phyloP scores from a whole-genome alignment of 768 basidiomycete genomes.

The Phlebiopsis gigantea region DNA sequence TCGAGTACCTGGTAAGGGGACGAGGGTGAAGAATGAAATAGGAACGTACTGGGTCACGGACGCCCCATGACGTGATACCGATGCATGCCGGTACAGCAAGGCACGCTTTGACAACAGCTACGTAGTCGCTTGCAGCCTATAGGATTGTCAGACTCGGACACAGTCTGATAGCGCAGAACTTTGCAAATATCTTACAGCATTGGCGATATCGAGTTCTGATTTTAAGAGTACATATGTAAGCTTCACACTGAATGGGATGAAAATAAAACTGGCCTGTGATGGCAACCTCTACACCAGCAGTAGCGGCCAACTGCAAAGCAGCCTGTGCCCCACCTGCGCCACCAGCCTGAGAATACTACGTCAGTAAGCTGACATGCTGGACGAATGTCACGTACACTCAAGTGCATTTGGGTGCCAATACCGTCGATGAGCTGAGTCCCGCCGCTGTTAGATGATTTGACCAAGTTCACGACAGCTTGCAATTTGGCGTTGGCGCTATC shows the following conservation, averaged over 20 bases:
- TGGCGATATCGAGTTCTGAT: conserved; percentile 22
- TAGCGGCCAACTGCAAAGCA: conserved; percentile 41
- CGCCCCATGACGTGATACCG: conserved; percentile 47
- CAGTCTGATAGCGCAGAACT: conserved; percentile 6
- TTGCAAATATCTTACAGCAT: conserved; percentile 17
- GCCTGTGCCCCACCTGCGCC: conserved; percentile 36
- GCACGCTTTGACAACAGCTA: conserved; percentile 40
- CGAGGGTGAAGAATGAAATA: neutral
- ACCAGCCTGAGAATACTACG: conserved; percentile 26
- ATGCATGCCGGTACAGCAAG: conserved; percentile 36
- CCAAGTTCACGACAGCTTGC: conserved; percentile 33
- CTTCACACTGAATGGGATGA: no score
- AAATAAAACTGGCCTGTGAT: conserved; percentile 35
- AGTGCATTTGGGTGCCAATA: conserved; percentile 44
- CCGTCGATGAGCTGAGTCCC: conserved; percentile 39
- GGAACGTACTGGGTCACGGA: conserved; percentile 36
- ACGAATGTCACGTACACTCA: conserved; percentile 12
- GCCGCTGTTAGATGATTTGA: conserved; percentile 36
- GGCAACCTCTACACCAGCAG: conserved; percentile 38
- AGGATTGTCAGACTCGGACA: neutral
- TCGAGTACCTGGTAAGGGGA: neutral
- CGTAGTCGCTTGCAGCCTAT: conserved; percentile 35
- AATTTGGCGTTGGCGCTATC: conserved; percentile 44
- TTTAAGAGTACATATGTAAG: neutral
- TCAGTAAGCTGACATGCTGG: neutral